phyloP scores from a whole-genome alignment of 2,329 filamentous ascomycete genomes.

The Colletotrichum plurivorum region DNA sequence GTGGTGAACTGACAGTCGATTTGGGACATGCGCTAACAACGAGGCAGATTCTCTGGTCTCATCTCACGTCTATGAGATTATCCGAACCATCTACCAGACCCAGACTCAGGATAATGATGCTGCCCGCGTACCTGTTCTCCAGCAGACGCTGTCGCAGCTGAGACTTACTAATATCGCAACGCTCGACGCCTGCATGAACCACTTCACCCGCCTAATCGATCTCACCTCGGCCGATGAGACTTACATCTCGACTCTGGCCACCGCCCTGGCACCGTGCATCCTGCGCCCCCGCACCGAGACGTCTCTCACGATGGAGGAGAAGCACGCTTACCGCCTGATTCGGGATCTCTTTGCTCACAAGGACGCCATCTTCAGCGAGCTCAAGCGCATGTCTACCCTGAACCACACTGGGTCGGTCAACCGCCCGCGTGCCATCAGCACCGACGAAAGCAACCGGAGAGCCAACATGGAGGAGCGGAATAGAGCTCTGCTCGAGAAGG shows the following conservation, averaged over 20 bases:
- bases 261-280: slow-evolving; percentile 85
- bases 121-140: slow-evolving; percentile 88
- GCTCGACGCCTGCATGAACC: slow-evolving; percentile 97
- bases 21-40: slow-evolving; percentile 45
- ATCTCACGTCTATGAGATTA: slow-evolving; percentile 97
- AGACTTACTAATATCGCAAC: slow-evolving; percentile 98
- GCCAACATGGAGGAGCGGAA: slow-evolving; percentile 95
- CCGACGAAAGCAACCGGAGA: slow-evolving; percentile 94
- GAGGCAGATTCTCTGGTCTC: slow-evolving; percentile 92
- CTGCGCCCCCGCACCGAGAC: slow-evolving; percentile 89
- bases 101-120: slow-evolving; percentile 77
- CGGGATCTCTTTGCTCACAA: slow-evolving; percentile 95
- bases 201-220: slow-evolving; percentile 97
- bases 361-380: slow-evolving; percentile 92
- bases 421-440: slow-evolving; percentile 89
- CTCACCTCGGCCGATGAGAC: slow-evolving; percentile 94
- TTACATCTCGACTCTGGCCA: slow-evolving; percentile 83
- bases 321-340: slow-evolving; percentile 90
- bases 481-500: slow-evolving; percentile 81
- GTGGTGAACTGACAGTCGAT: slow-evolving; percentile 46
- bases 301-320: slow-evolving; percentile 94
- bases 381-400: slow-evolving; percentile 88
- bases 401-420: slow-evolving; percentile 73
- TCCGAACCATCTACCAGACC: slow-evolving; percentile 95
- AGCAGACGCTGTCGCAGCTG: slow-evolving; percentile 95